phyloP scores from a whole-genome alignment of 148 eudicot species.

The Arbutus unedo region DNA sequence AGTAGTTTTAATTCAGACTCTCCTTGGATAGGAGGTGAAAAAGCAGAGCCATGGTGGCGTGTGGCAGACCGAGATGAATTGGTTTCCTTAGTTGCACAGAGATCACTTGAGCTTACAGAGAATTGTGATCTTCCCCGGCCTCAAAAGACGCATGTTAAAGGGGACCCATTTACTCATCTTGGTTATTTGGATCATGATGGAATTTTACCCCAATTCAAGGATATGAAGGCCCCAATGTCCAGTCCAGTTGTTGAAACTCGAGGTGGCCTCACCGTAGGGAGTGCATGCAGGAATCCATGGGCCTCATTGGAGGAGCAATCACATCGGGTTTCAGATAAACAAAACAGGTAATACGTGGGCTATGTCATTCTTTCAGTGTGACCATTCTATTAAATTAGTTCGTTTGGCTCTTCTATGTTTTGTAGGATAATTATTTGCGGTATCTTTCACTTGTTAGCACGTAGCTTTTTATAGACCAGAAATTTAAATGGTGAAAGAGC shows the following conservation, averaged over 20 bases:
- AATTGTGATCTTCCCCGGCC: constrained; percentile 89
- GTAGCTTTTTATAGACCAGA: not conserved
- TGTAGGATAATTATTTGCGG: not conserved
- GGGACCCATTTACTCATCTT: constrained; percentile 25
- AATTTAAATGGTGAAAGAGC: not conserved
- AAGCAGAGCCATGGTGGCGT: constrained; percentile 82
- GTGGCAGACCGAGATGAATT: constrained; percentile 63
- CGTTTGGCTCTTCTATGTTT: not conserved
- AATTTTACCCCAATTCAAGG: constrained; percentile 30
- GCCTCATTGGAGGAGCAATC: constrained; percentile 26
- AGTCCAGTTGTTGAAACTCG: constrained; percentile 11
- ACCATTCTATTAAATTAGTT: not conserved
- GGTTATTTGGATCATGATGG: constrained; percentile 30
- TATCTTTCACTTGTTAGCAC: not conserved
- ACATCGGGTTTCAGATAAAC: constrained; percentile 18
- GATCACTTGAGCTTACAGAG: constrained; percentile 58
- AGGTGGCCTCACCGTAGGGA: constrained; percentile 26
- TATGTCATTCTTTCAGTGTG: not conserved
- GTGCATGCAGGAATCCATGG: constrained; percentile 24
- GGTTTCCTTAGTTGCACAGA: constrained; percentile 75
- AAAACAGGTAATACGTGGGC: constrained; percentile 34
- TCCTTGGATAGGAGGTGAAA: constrained; percentile 51
- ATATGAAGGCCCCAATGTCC: constrained; percentile 27
- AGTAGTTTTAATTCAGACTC: constrained; percentile 38
- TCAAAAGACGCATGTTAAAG: constrained; percentile 39